These are phyloP conservation scores for Achaetomiella virescens DNA, from an alignment of 495 filamentous ascomycete genomes.

Conservation along the genomic window DNA sequence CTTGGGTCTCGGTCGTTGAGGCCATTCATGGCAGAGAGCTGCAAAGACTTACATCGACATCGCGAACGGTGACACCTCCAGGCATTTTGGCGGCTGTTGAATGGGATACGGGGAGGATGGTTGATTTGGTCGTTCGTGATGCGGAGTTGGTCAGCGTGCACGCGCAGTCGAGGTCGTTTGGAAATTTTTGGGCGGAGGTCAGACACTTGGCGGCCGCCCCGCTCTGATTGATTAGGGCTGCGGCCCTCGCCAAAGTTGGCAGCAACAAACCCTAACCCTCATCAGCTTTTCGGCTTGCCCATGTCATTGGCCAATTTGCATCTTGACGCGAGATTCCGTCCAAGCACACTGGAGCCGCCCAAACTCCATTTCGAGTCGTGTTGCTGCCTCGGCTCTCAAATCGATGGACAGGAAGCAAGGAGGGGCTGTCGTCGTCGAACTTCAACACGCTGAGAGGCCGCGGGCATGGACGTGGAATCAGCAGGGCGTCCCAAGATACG, in stretches of 20 bases:
- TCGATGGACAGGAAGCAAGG: too few relatives aligned
- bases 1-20: slow-evolving; percentile 25
- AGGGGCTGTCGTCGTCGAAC: too few relatives aligned
- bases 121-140: slow-evolving; percentile 24
- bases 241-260: slow-evolving; percentile 5
- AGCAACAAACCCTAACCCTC: slow-evolving; percentile 7
- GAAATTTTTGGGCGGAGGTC: slow-evolving; percentile 24
- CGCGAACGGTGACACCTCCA: slow-evolving; percentile 75
- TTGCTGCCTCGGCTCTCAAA: neutral
- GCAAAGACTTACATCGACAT: slow-evolving; percentile 73
- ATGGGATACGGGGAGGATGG: slow-evolving; percentile 13
- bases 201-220: slow-evolving; percentile 16
- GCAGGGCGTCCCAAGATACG: too few relatives aligned
- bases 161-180: slow-evolving; percentile 12
- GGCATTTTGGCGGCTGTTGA: slow-evolving; percentile 65
- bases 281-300: neutral
- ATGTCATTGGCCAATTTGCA: too few relatives aligned
- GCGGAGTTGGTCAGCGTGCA: slow-evolving; percentile 11
- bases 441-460: too few relatives aligned
- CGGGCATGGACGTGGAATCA: too few relatives aligned
- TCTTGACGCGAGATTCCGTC: too few relatives aligned
- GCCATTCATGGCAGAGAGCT: slow-evolving; percentile 21
- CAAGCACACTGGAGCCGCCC: too few relatives aligned
- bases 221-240: slow-evolving; percentile 15
- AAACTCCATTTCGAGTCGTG: too few relatives aligned